Evolutionary conservation across 129 eudicot species (phyloP), one percentile per base, ranked within the genome.

Genomic region (Centaurea solstitialis): DNA sequence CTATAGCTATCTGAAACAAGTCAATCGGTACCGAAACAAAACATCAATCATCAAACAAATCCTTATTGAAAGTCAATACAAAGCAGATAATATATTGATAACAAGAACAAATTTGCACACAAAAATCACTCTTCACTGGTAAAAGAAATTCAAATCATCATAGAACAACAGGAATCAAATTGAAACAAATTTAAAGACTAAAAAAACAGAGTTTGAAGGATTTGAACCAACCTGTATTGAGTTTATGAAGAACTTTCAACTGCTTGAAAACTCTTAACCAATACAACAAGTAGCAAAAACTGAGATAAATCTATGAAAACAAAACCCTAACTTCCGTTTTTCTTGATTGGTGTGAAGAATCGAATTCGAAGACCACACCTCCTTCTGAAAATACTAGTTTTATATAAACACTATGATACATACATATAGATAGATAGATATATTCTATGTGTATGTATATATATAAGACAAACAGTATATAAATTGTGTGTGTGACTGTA

Each of bases 281-380:
- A 82, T 41, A 40, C 53, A 62, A 71, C 3, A 39, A 76, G 20
- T 20, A 76, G 70, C 73, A 64, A 26, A 64, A 71, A 71, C 1
- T 77, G 69, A 70, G 53, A 72, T 77, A 40, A 70, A 83, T 43
- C 69, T 33, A 61, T 5, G 28, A 47, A 57, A 76, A 57, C 50
- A 17, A 77, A 77, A 83, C 74, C 78, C 78, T 75, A 68, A 9
- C 40, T 70, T 76, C 37, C 47, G 73, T 71, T 40, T 71, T 40
- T 70, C 68, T 77, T 70, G 73, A 71, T 77, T 83, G 62, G 71
- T 77, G 82, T 20, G 69, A 83, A 72, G 86, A 83, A 83, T 83
- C 86, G 86, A 83, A 83, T 83, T 74, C 85, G 80, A 74, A 81
- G 80, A 67, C 70, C 80, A 74, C 76, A 75, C 9, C 28, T 41